phyloP scores from a whole-genome alignment of 306 rosid species.

The Prunus salicina region DNA sequence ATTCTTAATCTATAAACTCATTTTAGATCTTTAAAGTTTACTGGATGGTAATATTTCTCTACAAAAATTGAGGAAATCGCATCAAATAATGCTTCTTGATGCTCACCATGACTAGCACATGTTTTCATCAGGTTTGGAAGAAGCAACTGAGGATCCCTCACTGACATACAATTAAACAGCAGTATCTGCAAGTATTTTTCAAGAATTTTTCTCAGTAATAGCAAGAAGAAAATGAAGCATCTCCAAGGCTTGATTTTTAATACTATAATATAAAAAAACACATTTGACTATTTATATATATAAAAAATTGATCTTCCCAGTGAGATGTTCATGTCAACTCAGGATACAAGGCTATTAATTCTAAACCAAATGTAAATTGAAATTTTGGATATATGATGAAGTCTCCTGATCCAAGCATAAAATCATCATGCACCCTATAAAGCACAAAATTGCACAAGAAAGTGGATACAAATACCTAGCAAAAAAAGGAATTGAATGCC shows the following conservation, averaged over 20 bases:
- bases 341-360: neutral
- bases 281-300: neutral
- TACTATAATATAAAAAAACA: neutral
- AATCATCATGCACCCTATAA: neutral
- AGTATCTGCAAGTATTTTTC: conserved; percentile 56
- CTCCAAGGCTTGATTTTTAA: neutral
- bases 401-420: neutral
- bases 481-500: neutral
- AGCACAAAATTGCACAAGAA: neutral
- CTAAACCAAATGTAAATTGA: neutral
- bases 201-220: conserved; percentile 17
- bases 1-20: neutral
- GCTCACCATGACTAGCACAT: conserved; percentile 81
- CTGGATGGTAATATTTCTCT: neutral
- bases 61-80: conserved; percentile 9
- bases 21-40: neutral
- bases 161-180: conserved; percentile 93
- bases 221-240: conserved; percentile 18
- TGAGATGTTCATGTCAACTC: neutral
- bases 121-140: conserved; percentile 79
- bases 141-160: conserved; percentile 83
- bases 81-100: conserved; percentile 13
- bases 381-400: neutral
- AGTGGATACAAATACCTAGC: neutral
- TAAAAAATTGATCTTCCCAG: neutral